These are phyloP conservation scores for Yamadazyma atmosphaerica DNA, from an alignment of 1,139 yeast species.

Conservation along the genomic window DNA sequence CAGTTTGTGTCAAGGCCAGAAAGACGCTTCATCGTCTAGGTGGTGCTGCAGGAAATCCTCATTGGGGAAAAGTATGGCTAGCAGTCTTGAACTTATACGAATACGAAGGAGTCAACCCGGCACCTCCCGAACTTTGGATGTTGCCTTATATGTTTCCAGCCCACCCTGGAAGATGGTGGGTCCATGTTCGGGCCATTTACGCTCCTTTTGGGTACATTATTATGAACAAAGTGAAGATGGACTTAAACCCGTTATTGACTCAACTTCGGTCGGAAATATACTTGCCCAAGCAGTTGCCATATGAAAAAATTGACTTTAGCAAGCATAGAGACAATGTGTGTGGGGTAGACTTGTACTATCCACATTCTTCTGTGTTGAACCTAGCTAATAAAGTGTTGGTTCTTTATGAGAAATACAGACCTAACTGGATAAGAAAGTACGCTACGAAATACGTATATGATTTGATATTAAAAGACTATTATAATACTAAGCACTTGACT, in stretches of 20 bases:
- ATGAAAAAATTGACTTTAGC: slow-evolving; percentile 64
- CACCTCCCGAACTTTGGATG: slow-evolving; percentile 94
- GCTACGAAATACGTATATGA: slow-evolving; percentile 58
- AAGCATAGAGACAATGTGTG: slow-evolving; percentile 81
- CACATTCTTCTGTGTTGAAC: slow-evolving; percentile 74
- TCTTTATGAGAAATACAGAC: slow-evolving; percentile 72
- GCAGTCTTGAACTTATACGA: slow-evolving; percentile 75
- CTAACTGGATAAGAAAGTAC: slow-evolving; percentile 63
- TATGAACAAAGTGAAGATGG: slow-evolving; percentile 55
- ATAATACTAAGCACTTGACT: slow-evolving; percentile 77
- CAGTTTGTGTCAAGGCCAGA: slow-evolving; percentile 79
- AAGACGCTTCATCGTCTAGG: slow-evolving; percentile 69
- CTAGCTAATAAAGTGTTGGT: slow-evolving; percentile 60
- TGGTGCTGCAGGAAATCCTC: slow-evolving; percentile 89
- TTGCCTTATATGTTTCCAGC: slow-evolving; percentile 78
- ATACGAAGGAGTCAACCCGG: slow-evolving; percentile 98
- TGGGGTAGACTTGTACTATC: slow-evolving; percentile 90
- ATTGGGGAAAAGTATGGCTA: slow-evolving; percentile 97
- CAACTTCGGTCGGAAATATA: slow-evolving; percentile 80
- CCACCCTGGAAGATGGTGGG: slow-evolving; percentile 99
- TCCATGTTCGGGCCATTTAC: slow-evolving; percentile 92
- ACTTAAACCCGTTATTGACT: slow-evolving; percentile 60
- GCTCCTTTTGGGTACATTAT: slow-evolving; percentile 83
- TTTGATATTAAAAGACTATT: slow-evolving; percentile 69
- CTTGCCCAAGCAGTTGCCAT: slow-evolving; percentile 48